Evolutionary conservation across 2,329 filamentous ascomycete species (phyloP), one percentile per base, ranked within the genome.

Genomic region (Setomelanomma holmii): DNA sequence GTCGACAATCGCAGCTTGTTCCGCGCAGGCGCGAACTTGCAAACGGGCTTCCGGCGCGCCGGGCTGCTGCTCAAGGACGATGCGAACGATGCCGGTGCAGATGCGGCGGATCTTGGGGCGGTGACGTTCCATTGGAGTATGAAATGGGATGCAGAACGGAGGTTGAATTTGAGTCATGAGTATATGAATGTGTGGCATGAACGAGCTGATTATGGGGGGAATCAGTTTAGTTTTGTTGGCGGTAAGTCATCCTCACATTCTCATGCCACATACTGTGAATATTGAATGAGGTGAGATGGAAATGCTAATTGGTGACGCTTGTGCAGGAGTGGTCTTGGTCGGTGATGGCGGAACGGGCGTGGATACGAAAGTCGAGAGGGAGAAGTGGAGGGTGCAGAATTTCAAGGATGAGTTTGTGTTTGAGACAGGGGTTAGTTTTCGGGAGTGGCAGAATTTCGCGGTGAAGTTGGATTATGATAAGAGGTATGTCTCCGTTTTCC

Each of bases 141-240:
- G 2, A 42, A 21, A 23, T 60, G 66, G 30, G 64, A 69, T 52
- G 1, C 19, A 2, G 40, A 22, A 3, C 51, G 49, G 20, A 39
- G 53, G 10, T 16, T 69, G 34, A 70, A 70, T 40, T 34, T 70
- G 12, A 63, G 51, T 7, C 67, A 70, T 45, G 67, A 69, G 44
- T 70, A 69, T 44, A 66, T 69, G 64, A 68, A 67, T 23, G 60
- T 68, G 16, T 69, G 63, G 64, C 66, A 69, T 39, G 66, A 68
- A 49, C 56, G 51, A 36, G 61, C 61, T 5, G 66, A 68, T 44
- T 69, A 62, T 22, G 36, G 36, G 1, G 63, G 61, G 3, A 70
- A 69, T 22, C 66, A 70, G 24, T 68, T 66, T 19, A 60, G 49
- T 4, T 67, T 68, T 34, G 51, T 61, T 1, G 60, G 55, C 0